Base-by-base conservation (phyloP, 352 stramenopile genomes). In the Phytopythium sindhum region DNA sequence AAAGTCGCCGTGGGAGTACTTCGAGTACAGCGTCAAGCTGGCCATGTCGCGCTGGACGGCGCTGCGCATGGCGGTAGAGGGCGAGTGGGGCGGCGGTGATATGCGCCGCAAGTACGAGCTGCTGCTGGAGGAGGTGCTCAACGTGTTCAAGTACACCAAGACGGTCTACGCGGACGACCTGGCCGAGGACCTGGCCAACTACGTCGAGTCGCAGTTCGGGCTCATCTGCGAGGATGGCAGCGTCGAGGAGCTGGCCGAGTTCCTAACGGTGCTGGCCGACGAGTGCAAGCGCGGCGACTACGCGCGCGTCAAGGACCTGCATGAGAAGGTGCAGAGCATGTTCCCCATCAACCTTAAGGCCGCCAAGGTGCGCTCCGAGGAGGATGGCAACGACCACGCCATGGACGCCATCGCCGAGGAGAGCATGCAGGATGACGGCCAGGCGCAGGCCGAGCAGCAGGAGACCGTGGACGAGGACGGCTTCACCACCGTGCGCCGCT, bases 81-180 rank as follows among this genome's bases (percentile, higher is more conserved):
- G 86, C 64, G 81, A 93, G 62, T 95, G 86, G 86, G 86, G 86
- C 60, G 84, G 84, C 52, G 86, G 86, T 58, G 84, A 94, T 71
- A 93, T 79, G 52, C 73, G 72, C 24, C 80, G 81, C 69, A 94
- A 94, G 77, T 91, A 86, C 64, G 82, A 93, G 68, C 84, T 93
- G 55, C 68, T 95, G 57, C 64, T 91, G 24, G 86, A 89, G 15
- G 82, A 93, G 69, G 81, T 93, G 56, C 65, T 95, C 21, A 76
- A 85, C 63, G 70, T 91, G 21, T 92, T 89, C 74, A 92, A 92
- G 69, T 91, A 89, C 67, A 86, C 90, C 65, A 91, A 91, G 60
- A 47, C 54, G 3, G 80, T 95, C 57, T 77, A 81, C 59, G 57
- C 78, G 1, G 82, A 93, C 61, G 86, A 89, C 53, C 77, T 95